Base-by-base conservation (phyloP, 345 rosid species). In the Xanthoceras sorbifolium region DNA sequence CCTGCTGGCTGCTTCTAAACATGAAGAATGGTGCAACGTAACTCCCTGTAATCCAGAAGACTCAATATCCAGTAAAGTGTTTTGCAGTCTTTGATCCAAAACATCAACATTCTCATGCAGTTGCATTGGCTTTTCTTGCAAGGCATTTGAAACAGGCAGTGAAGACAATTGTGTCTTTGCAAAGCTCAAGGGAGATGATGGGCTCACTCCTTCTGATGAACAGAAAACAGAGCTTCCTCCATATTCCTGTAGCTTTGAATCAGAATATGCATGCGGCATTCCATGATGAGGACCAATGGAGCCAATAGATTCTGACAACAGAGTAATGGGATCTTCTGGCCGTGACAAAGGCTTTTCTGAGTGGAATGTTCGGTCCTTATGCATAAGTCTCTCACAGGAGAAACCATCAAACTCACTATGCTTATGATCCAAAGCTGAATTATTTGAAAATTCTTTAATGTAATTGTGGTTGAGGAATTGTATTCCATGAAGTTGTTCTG, bases 201-300 rank as follows among this genome's bases (percentile, higher is more conserved):
- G 86, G 71, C 87, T 89, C 72, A 82, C 61, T 73, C 86, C 89
- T 80, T 87, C 94, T 63, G 81, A 86, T 67, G 91, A 90, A 76
- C 85, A 76, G 84, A 77, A 85, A 73, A 79, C 84, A 28, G 86
- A 82, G 38, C 69, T 77, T 28, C 83, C 86, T 81, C 87, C 89
- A 71, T 74, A 78, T 67, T 86, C 85, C 29, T 87, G 89, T 63
- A 90, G 78, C 61, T 86, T 90, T 52, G 91, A 86, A 83, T 90
- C 92, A 69, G 92, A 90, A 84, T 84, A 87, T 44, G 89, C 90
- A 82, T 86, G 91, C 3, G 88, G 60, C 55, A 90, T 78, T 26
- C 89, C 86, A 61, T 75, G 81, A 42, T 70, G 81, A 75, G 86
- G 85, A 62, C 84, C 86, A 69, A 71, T 78, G 64, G 86, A 85